Conservation (phyloP, 441 rosid genomes). For the Erodium moschatum region DNA sequence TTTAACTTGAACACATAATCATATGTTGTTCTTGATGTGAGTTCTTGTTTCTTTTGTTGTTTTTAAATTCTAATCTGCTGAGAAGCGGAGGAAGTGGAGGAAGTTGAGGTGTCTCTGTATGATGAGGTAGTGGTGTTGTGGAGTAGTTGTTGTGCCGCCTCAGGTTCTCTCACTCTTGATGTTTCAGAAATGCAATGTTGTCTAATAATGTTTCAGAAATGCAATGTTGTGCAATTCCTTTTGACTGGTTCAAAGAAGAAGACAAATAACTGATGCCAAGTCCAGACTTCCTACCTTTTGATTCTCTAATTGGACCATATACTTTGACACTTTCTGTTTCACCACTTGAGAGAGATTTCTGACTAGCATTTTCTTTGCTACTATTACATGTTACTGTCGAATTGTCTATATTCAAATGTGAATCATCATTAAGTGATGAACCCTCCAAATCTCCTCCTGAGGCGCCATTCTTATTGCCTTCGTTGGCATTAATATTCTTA, state of each 20-base stretch:
- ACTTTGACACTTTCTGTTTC: conserved; percentile 17
- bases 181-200: too few species aligned
- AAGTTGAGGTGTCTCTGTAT: too few species aligned
- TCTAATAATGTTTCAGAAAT: too few species aligned
- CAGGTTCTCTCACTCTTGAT: too few species aligned
- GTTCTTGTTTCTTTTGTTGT: too few species aligned
- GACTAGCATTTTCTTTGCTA: conserved; percentile 18
- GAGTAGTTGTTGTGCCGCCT: too few species aligned
- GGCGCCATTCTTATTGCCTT: conserved; percentile 19
- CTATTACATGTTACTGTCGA: conserved; percentile 20
- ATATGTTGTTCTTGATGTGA: too few species aligned
- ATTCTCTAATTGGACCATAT: conserved; percentile 18
- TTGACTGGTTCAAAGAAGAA: conserved; percentile 20
- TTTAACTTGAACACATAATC: too few species aligned
- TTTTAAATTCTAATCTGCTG: too few species aligned
- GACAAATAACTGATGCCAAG: conserved; percentile 20
- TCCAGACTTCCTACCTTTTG: conserved; percentile 23
- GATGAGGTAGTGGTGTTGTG: too few species aligned
- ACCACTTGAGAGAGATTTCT: conserved; percentile 19
- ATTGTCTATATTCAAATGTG: conserved; percentile 22
- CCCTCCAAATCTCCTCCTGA: conserved; percentile 23
- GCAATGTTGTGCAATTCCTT: conserved; percentile 31
- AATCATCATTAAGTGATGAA: conserved; percentile 16
- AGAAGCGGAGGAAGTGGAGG: too few species aligned
- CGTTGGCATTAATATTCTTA: conserved; percentile 22